Evolutionary conservation across 2,329 filamentous ascomycete species (phyloP), one percentile per base, ranked within the genome.

Genomic region (Aspergillus fischeri): DNA sequence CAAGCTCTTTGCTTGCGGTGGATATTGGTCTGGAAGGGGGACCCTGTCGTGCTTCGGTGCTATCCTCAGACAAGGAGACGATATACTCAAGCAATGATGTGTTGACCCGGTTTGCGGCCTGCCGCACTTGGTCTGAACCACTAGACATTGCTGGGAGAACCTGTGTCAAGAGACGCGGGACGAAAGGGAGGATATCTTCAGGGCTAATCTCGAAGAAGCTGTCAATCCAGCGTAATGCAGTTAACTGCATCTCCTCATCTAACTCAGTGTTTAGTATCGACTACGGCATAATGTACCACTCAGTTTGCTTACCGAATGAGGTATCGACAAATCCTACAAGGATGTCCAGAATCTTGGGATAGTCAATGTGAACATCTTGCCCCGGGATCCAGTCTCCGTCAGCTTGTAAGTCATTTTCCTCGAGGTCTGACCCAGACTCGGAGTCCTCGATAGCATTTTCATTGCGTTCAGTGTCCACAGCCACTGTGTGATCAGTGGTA

Each of bases 351-450:
- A 99, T 96, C 63, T 89, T 91, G 59, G 90, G 87, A 74, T 96
- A 91, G 73, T 97, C 93, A 60, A 99, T 90, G 58, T 95, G 89
- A 7, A 97, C 92, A 73, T 99, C 94, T 75, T 99, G 94, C 1
- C 95, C 94, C 0, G 95, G 95, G 49, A 97, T 88, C 92, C 93
- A 99, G 70, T 97, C 94, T 59, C 92, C 92, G 65, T 96, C 92
- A 48, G 84, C 86, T 60, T 85, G 86, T 17, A 81, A 77, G 20
- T 75, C 76, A 24, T 81, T 80, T 14, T 83, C 82, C 27, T 86
- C 76, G 59, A 83, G 83, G 4, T 72, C 71, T 32, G 64, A 68
- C 3, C 70, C 74, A 9, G 77, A 76, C 35, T 72, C 78, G 1
- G 76, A 78, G 55, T 81, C 78, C 51, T 73, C 76, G 41, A 81